These are phyloP conservation scores for Odontarrhena argentea DNA, from an alignment of 345 rosid species.

Conservation along the genomic window DNA sequence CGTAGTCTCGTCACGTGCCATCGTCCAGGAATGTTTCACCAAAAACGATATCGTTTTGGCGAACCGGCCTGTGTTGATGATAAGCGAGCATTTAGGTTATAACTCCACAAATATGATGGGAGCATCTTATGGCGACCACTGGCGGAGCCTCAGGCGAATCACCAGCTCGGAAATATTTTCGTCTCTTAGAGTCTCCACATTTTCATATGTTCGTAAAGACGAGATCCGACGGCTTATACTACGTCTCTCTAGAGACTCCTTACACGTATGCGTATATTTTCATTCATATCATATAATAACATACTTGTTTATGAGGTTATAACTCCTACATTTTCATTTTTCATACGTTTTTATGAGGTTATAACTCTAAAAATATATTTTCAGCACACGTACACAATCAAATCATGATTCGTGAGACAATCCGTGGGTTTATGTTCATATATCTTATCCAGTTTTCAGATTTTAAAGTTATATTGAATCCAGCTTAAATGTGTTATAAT, in stretches of 20 bases:
- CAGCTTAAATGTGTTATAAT: too few species aligned
- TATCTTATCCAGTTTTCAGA: too few species aligned
- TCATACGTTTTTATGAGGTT: too few species aligned
- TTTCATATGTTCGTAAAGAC: conserved; percentile 36
- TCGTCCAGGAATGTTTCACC: conserved; percentile 53
- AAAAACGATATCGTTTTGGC: conserved; percentile 51
- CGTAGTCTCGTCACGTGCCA: conserved; percentile 46
- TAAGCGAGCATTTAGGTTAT: conserved; percentile 38
- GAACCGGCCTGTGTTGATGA: conserved; percentile 43
- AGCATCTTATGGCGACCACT: conserved; percentile 49
- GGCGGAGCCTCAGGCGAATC: conserved; percentile 54
- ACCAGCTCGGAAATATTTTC: conserved; percentile 50
- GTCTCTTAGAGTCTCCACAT: conserved; percentile 34
- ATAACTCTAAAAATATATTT: too few species aligned
- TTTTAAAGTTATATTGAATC: too few species aligned
- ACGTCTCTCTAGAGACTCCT: conserved; percentile 35
- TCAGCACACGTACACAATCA: too few species aligned
- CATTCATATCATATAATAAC: neutral
- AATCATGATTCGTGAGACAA: too few species aligned
- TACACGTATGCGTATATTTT: conserved; percentile 33
- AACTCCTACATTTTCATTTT: too few species aligned
- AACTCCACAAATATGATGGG: conserved; percentile 41
- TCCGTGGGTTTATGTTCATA: too few species aligned
- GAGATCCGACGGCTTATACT: conserved; percentile 44
- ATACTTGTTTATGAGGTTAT: too few species aligned